A percentile compares a stretch with the other conserved stretches of the same genome.
These are phyloP conservation scores for Phlebiopsis flavidoalba DNA, from an alignment of 768 basidiomycete species.

Conservation along the genomic window DNA sequence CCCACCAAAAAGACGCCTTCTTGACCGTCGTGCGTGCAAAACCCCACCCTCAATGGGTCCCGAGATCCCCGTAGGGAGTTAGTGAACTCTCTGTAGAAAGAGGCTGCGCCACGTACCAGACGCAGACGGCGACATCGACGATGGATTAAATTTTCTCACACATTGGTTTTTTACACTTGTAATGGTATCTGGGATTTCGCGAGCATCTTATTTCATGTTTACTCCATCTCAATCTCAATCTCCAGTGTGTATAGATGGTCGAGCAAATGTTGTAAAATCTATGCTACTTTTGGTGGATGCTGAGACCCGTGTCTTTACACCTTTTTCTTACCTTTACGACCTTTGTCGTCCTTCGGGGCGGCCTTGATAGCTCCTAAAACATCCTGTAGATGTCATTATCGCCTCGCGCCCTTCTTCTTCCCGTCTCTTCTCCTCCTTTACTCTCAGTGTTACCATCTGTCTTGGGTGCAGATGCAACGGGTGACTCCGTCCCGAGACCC, in stretches of 20 bases:
- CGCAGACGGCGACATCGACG: constrained; percentile 48
- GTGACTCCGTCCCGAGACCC: constrained; percentile 29
- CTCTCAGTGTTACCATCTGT: neutral
- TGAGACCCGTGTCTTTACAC: neutral
- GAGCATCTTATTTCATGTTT: neutral
- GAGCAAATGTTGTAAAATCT: neutral
- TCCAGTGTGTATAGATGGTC: neutral
- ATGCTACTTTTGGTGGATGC: neutral
- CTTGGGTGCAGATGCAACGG: neutral
- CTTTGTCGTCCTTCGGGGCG: constrained; percentile 47
- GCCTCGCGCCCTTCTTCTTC: constrained; percentile 9
- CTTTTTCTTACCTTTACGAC: constrained; percentile 27
- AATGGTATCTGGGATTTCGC: neutral
- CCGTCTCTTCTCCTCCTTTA: constrained; percentile 3
- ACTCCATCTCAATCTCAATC: neutral
- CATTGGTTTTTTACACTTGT: neutral
- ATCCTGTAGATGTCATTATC: constrained; percentile 31
- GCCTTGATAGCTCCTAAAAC: constrained; percentile 57
- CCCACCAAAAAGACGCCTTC: constrained; percentile 97
- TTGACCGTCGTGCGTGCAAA: constrained; percentile 86
- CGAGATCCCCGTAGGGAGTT: constrained; percentile 90
- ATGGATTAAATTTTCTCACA: constrained; percentile 16
- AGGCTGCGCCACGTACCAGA: constrained; percentile 71
- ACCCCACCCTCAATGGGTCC: constrained; percentile 83
- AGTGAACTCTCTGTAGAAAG: constrained; percentile 79